These are phyloP conservation scores for Calonectria ilicicola DNA, from an alignment of 2,329 filamentous ascomycete species.

Conservation along the genomic window DNA sequence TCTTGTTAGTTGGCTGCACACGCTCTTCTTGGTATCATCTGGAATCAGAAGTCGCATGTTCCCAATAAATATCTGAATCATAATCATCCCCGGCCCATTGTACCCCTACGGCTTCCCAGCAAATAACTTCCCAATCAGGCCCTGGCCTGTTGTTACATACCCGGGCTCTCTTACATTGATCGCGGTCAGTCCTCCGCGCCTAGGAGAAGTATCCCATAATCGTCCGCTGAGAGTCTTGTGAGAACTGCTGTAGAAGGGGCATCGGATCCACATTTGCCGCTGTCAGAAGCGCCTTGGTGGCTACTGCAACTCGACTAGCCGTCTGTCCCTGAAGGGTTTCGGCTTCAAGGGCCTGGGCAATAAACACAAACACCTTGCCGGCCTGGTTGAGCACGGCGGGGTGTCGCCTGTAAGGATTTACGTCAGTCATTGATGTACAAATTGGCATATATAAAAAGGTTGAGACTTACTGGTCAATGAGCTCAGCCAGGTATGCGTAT, in stretches of 20 bases:
- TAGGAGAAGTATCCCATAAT: slow-evolving; percentile 85
- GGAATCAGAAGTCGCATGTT: slow-evolving; percentile 34
- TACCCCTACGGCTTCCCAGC: slow-evolving; percentile 20
- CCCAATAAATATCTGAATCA: slow-evolving; percentile 36
- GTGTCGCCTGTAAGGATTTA: slow-evolving; percentile 74
- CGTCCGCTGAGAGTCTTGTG: slow-evolving; percentile 82
- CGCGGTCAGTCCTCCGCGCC: slow-evolving; percentile 17
- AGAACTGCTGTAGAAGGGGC: slow-evolving; percentile 80
- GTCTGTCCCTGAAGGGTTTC: slow-evolving; percentile 90
- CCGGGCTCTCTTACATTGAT: slow-evolving; percentile 19
- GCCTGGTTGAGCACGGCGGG: slow-evolving; percentile 83
- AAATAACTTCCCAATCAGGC: slow-evolving; percentile 29
- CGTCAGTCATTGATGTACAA: slow-evolving; percentile 41
- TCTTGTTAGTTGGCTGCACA: slow-evolving; percentile 26
- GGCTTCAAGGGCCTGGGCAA: slow-evolving; percentile 89
- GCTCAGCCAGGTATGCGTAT: slow-evolving; percentile 89
- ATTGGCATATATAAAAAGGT: not conserved
- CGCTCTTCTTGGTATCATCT: slow-evolving; percentile 39
- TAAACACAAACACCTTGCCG: slow-evolving; percentile 84
- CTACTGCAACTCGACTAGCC: slow-evolving; percentile 79
- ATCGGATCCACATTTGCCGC: slow-evolving; percentile 80
- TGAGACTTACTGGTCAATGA: slow-evolving; percentile 90
- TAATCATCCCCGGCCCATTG: slow-evolving; percentile 27
- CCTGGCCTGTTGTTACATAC: slow-evolving; percentile 2
- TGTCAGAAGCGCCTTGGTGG: slow-evolving; percentile 82